A percentile compares a stretch with the other conserved stretches of the same genome.
phyloP scores from a whole-genome alignment of 805 yeast genomes.

The Debaryomyces tyrocola region DNA sequence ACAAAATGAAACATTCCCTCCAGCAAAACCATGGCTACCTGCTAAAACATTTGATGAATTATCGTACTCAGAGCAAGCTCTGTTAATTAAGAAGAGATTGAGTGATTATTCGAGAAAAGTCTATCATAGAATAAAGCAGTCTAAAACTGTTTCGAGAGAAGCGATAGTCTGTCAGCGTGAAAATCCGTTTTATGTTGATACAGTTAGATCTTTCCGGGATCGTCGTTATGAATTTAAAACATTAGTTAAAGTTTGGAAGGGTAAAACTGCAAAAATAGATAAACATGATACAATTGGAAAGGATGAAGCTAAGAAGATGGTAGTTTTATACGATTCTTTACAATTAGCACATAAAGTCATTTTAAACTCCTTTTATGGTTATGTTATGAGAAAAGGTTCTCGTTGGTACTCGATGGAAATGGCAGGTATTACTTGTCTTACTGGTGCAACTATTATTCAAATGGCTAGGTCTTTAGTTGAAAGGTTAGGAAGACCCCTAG shows the following conservation, averaged over 20 bases:
- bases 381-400: conserved; percentile 98
- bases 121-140: conserved; percentile 75
- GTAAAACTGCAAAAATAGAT: conserved; percentile 58
- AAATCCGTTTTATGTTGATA: conserved; percentile 93
- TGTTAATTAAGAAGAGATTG: conserved; percentile 70
- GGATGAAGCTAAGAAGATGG: conserved; percentile 94
- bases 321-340: conserved; percentile 87
- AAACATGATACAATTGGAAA: conserved; percentile 55
- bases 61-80: conserved; percentile 73
- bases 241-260: conserved; percentile 91
- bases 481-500: conserved; percentile 91
- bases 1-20: conserved; percentile 75
- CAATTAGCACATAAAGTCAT: conserved; percentile 97
- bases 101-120: conserved; percentile 84
- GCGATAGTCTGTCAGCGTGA: conserved; percentile 96
- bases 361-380: conserved; percentile 94
- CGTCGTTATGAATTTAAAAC: conserved; percentile 95
- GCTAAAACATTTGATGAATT: conserved; percentile 73
- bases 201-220: conserved; percentile 92
- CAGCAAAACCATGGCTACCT: conserved; percentile 54
- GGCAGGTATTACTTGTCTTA: conserved; percentile 98
- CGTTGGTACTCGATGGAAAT: conserved; percentile 99
- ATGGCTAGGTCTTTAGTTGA: conserved; percentile 93
- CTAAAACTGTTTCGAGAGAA: conserved; percentile 84
- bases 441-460: conserved; percentile 97